Conservation (phyloP, 1,139 yeast species). For the Torulaspora pretoriensis region DNA sequence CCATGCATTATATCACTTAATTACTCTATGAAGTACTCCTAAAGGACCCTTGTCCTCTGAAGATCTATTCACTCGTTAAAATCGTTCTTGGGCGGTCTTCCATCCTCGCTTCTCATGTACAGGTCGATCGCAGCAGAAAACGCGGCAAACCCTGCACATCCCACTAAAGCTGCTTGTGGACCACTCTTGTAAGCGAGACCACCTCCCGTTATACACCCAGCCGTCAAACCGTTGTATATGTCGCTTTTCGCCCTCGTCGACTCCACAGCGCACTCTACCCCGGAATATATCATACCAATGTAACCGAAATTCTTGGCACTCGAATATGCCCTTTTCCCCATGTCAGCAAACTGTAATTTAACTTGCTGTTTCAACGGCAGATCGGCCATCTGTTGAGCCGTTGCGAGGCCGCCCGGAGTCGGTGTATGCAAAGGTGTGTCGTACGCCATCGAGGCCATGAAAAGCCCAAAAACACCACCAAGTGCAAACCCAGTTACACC, state of each 20-base stretch:
- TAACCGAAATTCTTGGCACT: conserved; percentile 94
- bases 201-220: conserved; percentile 97
- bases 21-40: conserved; percentile 9
- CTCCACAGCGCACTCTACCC: conserved; percentile 91
- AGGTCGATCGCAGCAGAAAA: conserved; percentile 90
- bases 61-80: conserved; percentile 57
- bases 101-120: conserved; percentile 81
- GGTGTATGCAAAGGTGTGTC: conserved; percentile 38
- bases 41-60: conserved; percentile 1
- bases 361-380: conserved; percentile 90
- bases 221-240: conserved; percentile 83
- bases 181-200: conserved; percentile 91
- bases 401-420: conserved; percentile 43
- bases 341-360: conserved; percentile 84
- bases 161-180: conserved; percentile 85
- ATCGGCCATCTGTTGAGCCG: conserved; percentile 55
- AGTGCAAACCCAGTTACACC: conserved; percentile 93
- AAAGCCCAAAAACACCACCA: conserved; percentile 94
- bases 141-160: conserved; percentile 98
- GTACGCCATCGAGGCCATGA: conserved; percentile 81
- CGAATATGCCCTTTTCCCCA: conserved; percentile 81
- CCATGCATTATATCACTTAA: conserved; percentile 2
- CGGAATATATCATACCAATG: conserved; percentile 89
- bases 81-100: conserved; percentile 82
- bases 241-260: conserved; percentile 78